Percentiles rank a stretch among this genome's conserved stretches.
These are phyloP conservation scores for Suhomyces kilbournensis DNA, from an alignment of 805 yeast genomes.

Conservation along the genomic window DNA sequence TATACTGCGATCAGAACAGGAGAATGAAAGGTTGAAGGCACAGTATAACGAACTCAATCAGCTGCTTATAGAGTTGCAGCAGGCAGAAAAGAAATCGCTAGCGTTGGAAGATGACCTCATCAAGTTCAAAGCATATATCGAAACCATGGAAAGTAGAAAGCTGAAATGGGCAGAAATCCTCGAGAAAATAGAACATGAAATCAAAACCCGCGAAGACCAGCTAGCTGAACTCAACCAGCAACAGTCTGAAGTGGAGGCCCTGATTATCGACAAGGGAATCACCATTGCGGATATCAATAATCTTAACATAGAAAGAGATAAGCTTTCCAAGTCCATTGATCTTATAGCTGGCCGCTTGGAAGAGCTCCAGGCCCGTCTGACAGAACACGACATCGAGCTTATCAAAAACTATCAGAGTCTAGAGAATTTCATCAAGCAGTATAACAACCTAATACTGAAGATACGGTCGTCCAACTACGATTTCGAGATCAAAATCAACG, in stretches of 20 bases:
- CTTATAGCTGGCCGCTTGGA: slow-evolving; percentile 39
- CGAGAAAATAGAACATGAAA: slow-evolving; percentile 55
- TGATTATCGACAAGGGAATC: slow-evolving; percentile 52
- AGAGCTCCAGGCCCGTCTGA: slow-evolving; percentile 43
- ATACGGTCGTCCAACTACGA: slow-evolving; percentile 37
- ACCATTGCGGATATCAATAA: slow-evolving; percentile 62
- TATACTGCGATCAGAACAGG: slow-evolving; percentile 37
- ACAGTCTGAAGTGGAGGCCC: slow-evolving; percentile 39
- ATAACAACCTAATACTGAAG: slow-evolving; percentile 53
- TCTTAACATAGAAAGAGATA: slow-evolving; percentile 60
- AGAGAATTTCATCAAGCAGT: slow-evolving; percentile 51
- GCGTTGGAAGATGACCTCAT: slow-evolving; percentile 69
- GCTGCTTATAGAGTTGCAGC: slow-evolving; percentile 46
- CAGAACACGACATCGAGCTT: slow-evolving; percentile 49
- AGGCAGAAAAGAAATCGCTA: slow-evolving; percentile 53
- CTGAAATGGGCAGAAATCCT: slow-evolving; percentile 61
- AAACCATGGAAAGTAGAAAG: slow-evolving; percentile 62
- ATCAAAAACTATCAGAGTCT: slow-evolving; percentile 50
- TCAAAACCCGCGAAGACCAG: slow-evolving; percentile 42
- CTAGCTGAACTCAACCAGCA: slow-evolving; percentile 38
- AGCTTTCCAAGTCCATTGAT: slow-evolving; percentile 54
- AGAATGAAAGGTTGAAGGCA: slow-evolving; percentile 37
- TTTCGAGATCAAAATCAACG: slow-evolving; percentile 40
- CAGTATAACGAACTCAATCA: slow-evolving; percentile 41
- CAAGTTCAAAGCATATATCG: slow-evolving; percentile 70